Evolutionary conservation across 1,284 basidiomycete species (phyloP), one percentile per base, ranked within the genome.

Genomic region (Sanguinoderma infundibulare): DNA sequence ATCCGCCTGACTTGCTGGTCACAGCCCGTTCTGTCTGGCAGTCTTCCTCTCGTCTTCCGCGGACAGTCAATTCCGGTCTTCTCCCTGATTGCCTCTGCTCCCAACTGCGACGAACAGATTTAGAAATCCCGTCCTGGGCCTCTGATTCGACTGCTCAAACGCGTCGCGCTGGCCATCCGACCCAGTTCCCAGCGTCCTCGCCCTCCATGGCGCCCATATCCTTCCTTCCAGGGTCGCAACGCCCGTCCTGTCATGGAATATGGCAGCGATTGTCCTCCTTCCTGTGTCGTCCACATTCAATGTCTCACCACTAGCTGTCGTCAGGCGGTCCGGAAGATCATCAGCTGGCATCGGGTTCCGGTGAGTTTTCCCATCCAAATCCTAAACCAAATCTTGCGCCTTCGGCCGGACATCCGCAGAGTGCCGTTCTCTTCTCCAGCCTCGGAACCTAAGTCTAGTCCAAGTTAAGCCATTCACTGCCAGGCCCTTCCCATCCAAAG

Each of bases 321-420:
- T 55, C 60, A 63, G 61, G 65, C 63, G 65, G 61, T 53, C 65
- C 65, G 65, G 54, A 51, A 59, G 62, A 64, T 62, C 62, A 64
- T 61, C 65, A 66, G 26, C 62, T 64, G 65, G 57, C 46, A 60
- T 58, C 56, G 54, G 61, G 42, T 55, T 52, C 60, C 58, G 61
- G 65, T 64, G 61, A 62, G 65, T 54, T 60, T 62, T 64, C 59
- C 59, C 62, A 62, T 64, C 61, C 58, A 53, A 62, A 60, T 64
- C 57, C 62, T 63, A 63, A 67, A 67, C 62, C 51, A 51, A 64
- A 62, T 62, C 63, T 67, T 60, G 28, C 46, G 55, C 57, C 39
- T 57, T 62, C 57, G 61, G 63, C 58, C 62, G 60, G 52, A 39
- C 54, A 40, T 34, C 61, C 59, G 62, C 62, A 60, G 57, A 38